Conservation (phyloP, 257 asterid species). For the Salvia rosmarinus region DNA sequence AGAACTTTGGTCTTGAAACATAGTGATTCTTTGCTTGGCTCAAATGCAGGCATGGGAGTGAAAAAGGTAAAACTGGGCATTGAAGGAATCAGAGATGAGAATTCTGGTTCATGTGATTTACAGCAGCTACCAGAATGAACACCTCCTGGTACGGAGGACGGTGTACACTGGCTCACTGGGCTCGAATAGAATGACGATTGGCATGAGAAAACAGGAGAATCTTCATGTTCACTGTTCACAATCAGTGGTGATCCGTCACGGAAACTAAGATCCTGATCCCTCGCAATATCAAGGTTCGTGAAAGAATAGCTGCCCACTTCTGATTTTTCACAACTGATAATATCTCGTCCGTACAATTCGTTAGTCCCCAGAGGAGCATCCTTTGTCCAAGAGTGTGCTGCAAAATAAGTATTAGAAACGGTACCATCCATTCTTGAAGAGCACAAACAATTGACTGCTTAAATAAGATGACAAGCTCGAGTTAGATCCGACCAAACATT, state of each 20-base stretch:
- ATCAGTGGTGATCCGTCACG: conserved; percentile 43
- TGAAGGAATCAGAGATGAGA: conserved; percentile 57
- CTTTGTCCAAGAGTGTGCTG: conserved; percentile 66
- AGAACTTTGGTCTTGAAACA: conserved; percentile 37
- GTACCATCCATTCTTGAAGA: not conserved
- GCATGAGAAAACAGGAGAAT: conserved; percentile 55
- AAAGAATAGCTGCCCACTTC: conserved; percentile 44
- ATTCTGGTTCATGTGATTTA: conserved; percentile 37
- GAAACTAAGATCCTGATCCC: conserved; percentile 54
- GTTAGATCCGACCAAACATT: not conserved
- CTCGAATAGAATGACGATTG: conserved; percentile 57
- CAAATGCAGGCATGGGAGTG: conserved; percentile 43
- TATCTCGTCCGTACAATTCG: conserved; percentile 28
- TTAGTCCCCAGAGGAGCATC: conserved; percentile 32
- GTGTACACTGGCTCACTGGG: conserved; percentile 34
- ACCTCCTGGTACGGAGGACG: conserved; percentile 37
- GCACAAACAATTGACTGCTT: not conserved
- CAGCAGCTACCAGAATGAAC: conserved; percentile 35
- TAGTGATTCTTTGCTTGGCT: conserved; percentile 35
- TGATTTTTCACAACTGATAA: conserved; percentile 20
- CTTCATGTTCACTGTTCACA: conserved; percentile 35
- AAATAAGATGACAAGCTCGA: not conserved
- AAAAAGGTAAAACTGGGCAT: conserved; percentile 66
- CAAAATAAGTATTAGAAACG: conserved; percentile 17
- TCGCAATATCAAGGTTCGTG: conserved; percentile 31